Base-by-base conservation (phyloP, 2,329 filamentous ascomycete species). In the Byssothecium circinans region DNA sequence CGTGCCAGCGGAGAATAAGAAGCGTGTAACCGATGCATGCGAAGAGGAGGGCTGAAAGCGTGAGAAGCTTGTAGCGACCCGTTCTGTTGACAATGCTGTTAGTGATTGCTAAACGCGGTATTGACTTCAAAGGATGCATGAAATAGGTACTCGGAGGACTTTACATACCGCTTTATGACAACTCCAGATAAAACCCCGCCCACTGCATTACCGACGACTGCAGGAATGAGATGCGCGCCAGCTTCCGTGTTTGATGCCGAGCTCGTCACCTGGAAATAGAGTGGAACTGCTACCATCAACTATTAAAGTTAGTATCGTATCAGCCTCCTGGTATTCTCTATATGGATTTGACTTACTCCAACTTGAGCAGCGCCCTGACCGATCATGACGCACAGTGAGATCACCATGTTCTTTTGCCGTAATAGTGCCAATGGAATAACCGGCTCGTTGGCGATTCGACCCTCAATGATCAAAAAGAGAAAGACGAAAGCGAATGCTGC, bases 221-320 rank as follows among this genome's bases (percentile, higher is more conserved):
- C 82, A 0, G 86, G 86, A 33, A 89, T 76, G 0, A 90, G 72
- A 56, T 88, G 83, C 0, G 80, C 72, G 2, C 79, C 79, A 0
- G 85, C 83, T 1, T 74, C 69, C 0, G 84, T 83, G 36, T 80
- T 82, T 0, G 81, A 82, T 2, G 77, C 78, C 0, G 75, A 71
- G 4, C 78, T 71, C 0, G 84, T 85, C 1, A 86, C 79, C 47
- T 87, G 82, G 53, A 89, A 89, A 68, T 89, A 89, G 0, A 89
- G 67, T 0, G 86, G 86, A 0, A 88, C 78, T 0, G 79, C 78
- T 44, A 83, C 85, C 80, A 88, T 84, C 61, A 84, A 74, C 69
- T 77, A 37, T 8, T 38, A 22, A 14, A 12, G 17, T 44, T 30
- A 49, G 41, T 37, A 14, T 36, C n/a, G n/a, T n/a, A n/a, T n/a